Evolutionary conservation across 192 early-diverging fungal genomes (phyloP), one percentile per base, ranked within the genome.

Genomic region (Helicostylum pulchrum): DNA sequence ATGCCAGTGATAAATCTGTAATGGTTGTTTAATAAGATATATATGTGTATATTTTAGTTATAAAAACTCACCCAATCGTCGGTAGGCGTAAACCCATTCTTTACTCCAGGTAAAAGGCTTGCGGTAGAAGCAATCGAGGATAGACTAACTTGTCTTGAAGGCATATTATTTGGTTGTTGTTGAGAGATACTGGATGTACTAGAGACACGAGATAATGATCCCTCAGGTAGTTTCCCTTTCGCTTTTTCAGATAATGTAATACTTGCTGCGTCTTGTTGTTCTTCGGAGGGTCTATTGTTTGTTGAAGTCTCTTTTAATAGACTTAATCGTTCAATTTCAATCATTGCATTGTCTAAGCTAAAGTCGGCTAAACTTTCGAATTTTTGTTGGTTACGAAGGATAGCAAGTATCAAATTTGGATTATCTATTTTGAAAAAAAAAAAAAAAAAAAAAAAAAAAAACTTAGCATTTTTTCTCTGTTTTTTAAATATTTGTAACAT

Each of bases 371-470:
- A 72, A 6, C 79, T 78, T 58, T 85, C 78, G 63, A 97, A 87
- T 60, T 85, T 90, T n/a, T 78, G 70, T 32, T 88, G 87, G 45
- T 87, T 77, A 53, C 89, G 84, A 26, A 95, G 78, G 62, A 97
- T 76, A 31, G 85, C 83, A 71, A 92, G 94, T n/a, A 94, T 84
- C 15, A 97, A 57, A 23, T 85, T 80, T 6, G 86, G 77, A 66
- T 97, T 97, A 53, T 90, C 93, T 77, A 47, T 49, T 32, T 3
- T 17, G 17, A 21, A 4, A 45, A 52, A 56, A 49, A 8, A n/a
- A n/a, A n/a, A n/a, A 36, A n/a, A n/a, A n/a, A n/a, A n/a, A n/a
- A n/a, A n/a, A n/a, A n/a, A n/a, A n/a, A n/a, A n/a, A n/a, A n/a
- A 59, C 34, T 36, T 39, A 9, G 5, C 9, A 6, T 39, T 19